Evolutionary conservation across 129 eudicot genomes (phyloP), one percentile per base, ranked within the genome.

Genomic region (Chrysanthemum seticuspe): DNA sequence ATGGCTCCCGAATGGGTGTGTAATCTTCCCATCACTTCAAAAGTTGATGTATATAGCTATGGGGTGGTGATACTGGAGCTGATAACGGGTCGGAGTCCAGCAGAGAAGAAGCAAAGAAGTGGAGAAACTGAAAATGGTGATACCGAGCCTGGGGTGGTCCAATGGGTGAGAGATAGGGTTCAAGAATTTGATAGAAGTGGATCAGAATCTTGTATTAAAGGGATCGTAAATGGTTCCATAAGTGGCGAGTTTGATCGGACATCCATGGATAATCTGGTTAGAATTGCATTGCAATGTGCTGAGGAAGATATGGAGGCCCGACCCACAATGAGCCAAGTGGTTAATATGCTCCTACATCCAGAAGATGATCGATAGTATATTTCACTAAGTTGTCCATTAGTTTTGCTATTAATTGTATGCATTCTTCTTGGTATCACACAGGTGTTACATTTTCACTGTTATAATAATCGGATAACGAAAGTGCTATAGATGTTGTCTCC

Each of bases 291-390:
- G 68, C 75, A 72, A 61, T 81, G 85, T 29, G 76, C 60, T n/a
- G 79, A 67, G 58, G 79, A 81, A 23, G 79, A 76, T 31, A 76
- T 66, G 58, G 76, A 81, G 50, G 72, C 12, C 3, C 62, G 85
- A 45, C 82, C 85, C 16, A 48, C 85, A 47, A 81, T 81, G 85
- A 81, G 79, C 64, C 71, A 67, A 54, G 84, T 80, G 57, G 76
- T 80, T 65, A 50, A 74, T 31, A 62, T 61, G 73, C 76, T 74
- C 68, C 67, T 74, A 0, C 76, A 64, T 62, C 67, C 68, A 15
- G 67, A 74, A 50, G 56, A 25, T 4, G 70, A 70, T 62, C 6
- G 29, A 50, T 25, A 5, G 50, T 56, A 65, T 65, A 66, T 55
- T 18, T 48, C 16, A 14, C 10, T 52, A 25, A 14, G 49, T 11